These are phyloP conservation scores for Fraxinus sp. DNA, from an alignment of 305 asterid species.

Conservation along the genomic window DNA sequence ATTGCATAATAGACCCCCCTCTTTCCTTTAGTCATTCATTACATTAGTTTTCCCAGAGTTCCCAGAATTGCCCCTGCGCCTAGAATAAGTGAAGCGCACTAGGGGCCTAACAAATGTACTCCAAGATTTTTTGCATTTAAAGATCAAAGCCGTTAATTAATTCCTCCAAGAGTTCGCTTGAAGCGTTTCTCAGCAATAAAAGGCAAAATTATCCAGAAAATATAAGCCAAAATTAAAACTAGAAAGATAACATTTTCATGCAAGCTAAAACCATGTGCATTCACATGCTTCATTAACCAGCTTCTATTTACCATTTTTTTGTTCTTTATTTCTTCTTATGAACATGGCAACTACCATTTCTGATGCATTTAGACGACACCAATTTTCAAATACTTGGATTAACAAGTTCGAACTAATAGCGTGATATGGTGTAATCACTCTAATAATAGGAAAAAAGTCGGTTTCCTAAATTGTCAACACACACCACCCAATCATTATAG, in stretches of 20 bases:
- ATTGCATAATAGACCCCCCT: no score
- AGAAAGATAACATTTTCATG: not conserved
- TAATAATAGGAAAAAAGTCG: not conserved
- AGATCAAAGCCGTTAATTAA: not conserved
- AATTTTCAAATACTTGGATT: not conserved
- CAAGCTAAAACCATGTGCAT: not conserved
- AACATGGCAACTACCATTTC: conserved; percentile 5
- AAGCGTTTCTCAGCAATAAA: not conserved
- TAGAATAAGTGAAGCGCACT: no score
- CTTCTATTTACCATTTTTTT: not conserved
- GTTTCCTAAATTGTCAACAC: not conserved
- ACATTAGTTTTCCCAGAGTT: no score
- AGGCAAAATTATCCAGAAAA: not conserved
- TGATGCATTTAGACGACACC: not conserved
- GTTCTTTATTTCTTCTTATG: not conserved
- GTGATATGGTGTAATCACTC: not conserved
- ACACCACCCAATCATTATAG: not conserved
- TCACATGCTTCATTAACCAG: not conserved
- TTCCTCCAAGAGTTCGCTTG: not conserved
- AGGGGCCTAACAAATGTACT: no score
- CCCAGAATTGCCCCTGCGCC: no score
- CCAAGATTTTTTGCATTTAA: not conserved
- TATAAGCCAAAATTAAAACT: not conserved
- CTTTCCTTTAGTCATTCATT: no score
- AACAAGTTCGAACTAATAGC: conserved; percentile 4